Base-by-base conservation (phyloP, 306 rosid genomes). In the Malus asiatica region DNA sequence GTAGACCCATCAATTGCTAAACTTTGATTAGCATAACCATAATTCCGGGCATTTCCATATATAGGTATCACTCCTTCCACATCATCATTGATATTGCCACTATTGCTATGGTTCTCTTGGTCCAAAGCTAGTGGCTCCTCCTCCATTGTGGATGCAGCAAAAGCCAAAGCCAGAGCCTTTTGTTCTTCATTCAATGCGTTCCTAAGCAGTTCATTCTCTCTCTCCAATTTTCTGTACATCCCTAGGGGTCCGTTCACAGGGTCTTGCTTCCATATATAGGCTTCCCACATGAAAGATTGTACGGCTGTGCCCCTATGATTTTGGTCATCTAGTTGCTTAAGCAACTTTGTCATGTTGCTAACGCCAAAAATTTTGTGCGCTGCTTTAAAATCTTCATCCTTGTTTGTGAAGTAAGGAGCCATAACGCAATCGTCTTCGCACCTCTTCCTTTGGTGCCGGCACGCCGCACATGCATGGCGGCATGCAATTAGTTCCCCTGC, bases 211-310 rank as follows among this genome's bases (percentile, higher is more conserved):
- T 38, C 42, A 67, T 11, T 14, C 76, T 77, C 55, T 4, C 3
- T 8, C 6, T 68, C 25, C 15, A 60, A 35, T 29, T 70, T 18
- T n/a, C 18, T 68, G 32, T 35, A 73, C 40, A 15, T 38, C 14
- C 62, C 76, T 14, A 68, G 57, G 22, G 85, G 82, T n/a, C 85
- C 82, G 13, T 13, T 3, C 38, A 29, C 9, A 0, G 72, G 73
- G 14, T 77, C 52, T 23, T 25, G 8, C 23, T 18, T 20, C 81
- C 85, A 77, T 51, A 30, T 53, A 14, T 7, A 15, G 29, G 82
- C 85, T 68, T 82, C 85, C 82, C 85, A 82, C 68, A 32, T 29
- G 44, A 72, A 60, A 18, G 85, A 82, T 3, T 53, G n/a, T 8
- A 40, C 53, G 3, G 79, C 85, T 32, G 7, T 7, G 57, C 40